These are phyloP conservation scores for Monosporozyma siamensis DNA, from an alignment of 805 yeast species.

Conservation along the genomic window DNA sequence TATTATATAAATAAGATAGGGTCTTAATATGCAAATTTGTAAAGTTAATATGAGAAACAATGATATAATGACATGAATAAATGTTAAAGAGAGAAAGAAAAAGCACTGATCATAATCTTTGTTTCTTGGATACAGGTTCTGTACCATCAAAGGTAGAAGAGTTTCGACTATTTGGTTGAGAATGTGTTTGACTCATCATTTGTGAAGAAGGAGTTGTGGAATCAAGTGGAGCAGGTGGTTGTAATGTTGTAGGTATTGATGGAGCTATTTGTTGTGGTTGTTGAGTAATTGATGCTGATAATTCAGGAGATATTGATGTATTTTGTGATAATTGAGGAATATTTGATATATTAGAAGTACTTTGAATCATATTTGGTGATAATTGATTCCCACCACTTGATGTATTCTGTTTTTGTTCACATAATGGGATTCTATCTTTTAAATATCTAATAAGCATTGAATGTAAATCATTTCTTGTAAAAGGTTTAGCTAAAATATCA, in stretches of 20 bases:
- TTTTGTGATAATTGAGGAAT: slow-evolving; percentile 1
- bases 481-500: slow-evolving; percentile 89
- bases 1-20: background rate
- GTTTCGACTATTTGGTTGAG: background rate
- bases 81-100: no score
- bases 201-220: background rate
- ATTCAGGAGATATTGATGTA: background rate
- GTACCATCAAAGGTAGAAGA: slow-evolving; percentile 2
- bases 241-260: background rate
- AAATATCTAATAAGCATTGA: slow-evolving; percentile 69
- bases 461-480: slow-evolving; percentile 77
- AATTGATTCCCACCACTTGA: slow-evolving; percentile 3
- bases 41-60: no score
- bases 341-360: slow-evolving; percentile 1
- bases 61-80: no score
- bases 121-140: slow-evolving; percentile 14
- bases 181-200: background rate
- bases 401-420: slow-evolving; percentile 15
- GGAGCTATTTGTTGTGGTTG: background rate
- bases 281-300: slow-evolving; percentile 1
- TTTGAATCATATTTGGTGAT: background rate
- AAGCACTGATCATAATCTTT: no score
- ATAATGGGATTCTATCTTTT: slow-evolving; percentile 37
- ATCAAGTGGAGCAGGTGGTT: background rate
- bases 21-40: background rate